Conservation (phyloP, 805 yeast genomes). For the Candida patagonica region DNA sequence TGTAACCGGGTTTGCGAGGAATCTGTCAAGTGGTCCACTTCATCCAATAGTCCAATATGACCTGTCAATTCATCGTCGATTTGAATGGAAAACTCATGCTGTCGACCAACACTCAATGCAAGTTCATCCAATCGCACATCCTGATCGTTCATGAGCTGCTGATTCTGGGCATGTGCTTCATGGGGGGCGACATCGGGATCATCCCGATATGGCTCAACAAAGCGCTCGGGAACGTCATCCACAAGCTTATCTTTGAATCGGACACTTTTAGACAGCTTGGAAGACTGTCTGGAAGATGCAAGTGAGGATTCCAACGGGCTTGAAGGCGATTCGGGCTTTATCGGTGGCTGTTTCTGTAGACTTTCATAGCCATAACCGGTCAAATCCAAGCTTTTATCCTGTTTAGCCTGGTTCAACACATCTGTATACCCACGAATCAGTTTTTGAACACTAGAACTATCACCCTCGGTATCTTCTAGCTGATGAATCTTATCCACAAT, state of each 20-base stretch:
- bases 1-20: slow-evolving; percentile 26
- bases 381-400: slow-evolving; percentile 1
- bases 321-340: no score
- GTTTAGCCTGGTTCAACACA: not conserved
- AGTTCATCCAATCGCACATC: slow-evolving; percentile 30
- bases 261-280: slow-evolving; percentile 16
- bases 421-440: not conserved
- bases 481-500: slow-evolving; percentile 17
- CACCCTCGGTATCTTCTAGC: not conserved
- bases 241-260: slow-evolving; percentile 24
- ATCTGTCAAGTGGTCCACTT: slow-evolving; percentile 31
- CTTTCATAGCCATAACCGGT: not conserved
- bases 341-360: no score
- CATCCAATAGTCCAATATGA: slow-evolving; percentile 30
- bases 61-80: slow-evolving; percentile 31
- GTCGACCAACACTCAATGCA: slow-evolving; percentile 29
- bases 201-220: slow-evolving; percentile 22
- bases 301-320: no score
- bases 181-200: slow-evolving; percentile 16
- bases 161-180: slow-evolving; percentile 21
- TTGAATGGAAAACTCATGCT: slow-evolving; percentile 29
- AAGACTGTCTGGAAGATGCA: slow-evolving; percentile 8
- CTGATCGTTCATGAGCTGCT: slow-evolving; percentile 28
- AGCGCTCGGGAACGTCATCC: slow-evolving; percentile 15
- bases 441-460: not conserved